phyloP scores from a whole-genome alignment of 73 alveolate genomes.

The Loxodes magnus region DNA sequence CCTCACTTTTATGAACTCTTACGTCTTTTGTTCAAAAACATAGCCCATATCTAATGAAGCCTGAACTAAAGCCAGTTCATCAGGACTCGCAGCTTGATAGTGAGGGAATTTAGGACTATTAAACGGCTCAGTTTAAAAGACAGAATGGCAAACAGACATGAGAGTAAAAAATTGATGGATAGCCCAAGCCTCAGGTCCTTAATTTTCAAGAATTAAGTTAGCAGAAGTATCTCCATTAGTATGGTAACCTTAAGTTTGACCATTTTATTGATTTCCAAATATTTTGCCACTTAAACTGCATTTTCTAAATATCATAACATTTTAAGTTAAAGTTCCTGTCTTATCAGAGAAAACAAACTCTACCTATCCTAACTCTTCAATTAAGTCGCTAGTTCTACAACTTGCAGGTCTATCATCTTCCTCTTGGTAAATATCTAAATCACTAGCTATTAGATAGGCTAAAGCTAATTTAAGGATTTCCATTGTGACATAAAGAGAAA shows the following conservation, averaged over 20 bases:
- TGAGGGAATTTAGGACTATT: slow-evolving; percentile 23
- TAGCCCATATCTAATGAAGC: slow-evolving; percentile 76
- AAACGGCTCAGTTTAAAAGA: slow-evolving; percentile 37
- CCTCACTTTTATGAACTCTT: slow-evolving; percentile 33
- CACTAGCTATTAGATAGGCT: slow-evolving; percentile 65
- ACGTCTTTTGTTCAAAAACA: slow-evolving; percentile 45
- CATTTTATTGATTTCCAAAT: slow-evolving; percentile 26
- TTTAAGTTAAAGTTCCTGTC: slow-evolving; percentile 98
- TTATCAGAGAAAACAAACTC: slow-evolving; percentile 96
- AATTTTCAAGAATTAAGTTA: background rate
- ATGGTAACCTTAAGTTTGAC: background rate
- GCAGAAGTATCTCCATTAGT: background rate
- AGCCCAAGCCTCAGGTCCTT: slow-evolving; percentile 3
- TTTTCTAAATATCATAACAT: slow-evolving; percentile 92
- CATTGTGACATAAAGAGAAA: slow-evolving; percentile 86
- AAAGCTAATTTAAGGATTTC: slow-evolving; percentile 85
- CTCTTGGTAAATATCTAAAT: slow-evolving; percentile 47
- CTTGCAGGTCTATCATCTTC: slow-evolving; percentile 71
- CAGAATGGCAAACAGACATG: slow-evolving; percentile 75
- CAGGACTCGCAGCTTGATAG: slow-evolving; percentile 83
- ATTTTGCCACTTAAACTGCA: slow-evolving; percentile 67
- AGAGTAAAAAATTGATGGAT: slow-evolving; percentile 30
- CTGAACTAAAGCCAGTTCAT: slow-evolving; percentile 85
- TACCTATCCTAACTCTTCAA: slow-evolving; percentile 98
- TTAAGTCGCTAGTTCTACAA: slow-evolving; percentile 93